Conservation (phyloP, 2,329 filamentous ascomycete genomes). For the Phyllosticta paracitricarpa region DNA sequence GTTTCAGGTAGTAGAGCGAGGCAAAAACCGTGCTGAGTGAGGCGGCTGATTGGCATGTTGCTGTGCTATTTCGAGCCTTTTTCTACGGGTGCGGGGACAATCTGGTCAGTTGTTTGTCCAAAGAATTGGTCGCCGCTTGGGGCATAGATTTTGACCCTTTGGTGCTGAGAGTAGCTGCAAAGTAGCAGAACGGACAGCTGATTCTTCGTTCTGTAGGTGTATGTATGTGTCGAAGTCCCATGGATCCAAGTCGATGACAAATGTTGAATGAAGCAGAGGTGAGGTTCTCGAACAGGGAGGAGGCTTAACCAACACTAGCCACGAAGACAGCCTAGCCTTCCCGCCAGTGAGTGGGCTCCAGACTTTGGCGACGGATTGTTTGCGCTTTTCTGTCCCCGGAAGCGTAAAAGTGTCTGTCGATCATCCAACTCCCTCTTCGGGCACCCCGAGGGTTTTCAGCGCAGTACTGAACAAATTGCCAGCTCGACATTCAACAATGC, state of each 20-base stretch:
- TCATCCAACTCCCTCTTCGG: not conserved
- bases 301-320: not conserved
- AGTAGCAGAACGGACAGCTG: no score
- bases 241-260: not conserved
- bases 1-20: not conserved
- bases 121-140: no score
- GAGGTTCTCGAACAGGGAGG: not conserved
- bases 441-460: not conserved
- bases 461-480: no score
- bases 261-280: not conserved
- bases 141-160: no score
- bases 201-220: no score
- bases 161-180: no score
- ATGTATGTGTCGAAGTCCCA: no score
- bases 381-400: not conserved
- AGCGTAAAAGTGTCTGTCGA: not conserved
- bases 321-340: not conserved
- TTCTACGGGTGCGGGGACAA: no score
- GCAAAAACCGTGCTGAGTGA: not conserved
- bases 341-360: not conserved
- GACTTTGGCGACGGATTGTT: not conserved
- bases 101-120: no score
- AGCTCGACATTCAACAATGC: not conserved
- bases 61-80: not conserved
- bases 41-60: not conserved